These are phyloP conservation scores for Kluyveromyces wickerhamii DNA, from an alignment of 805 yeast species.

Conservation along the genomic window DNA sequence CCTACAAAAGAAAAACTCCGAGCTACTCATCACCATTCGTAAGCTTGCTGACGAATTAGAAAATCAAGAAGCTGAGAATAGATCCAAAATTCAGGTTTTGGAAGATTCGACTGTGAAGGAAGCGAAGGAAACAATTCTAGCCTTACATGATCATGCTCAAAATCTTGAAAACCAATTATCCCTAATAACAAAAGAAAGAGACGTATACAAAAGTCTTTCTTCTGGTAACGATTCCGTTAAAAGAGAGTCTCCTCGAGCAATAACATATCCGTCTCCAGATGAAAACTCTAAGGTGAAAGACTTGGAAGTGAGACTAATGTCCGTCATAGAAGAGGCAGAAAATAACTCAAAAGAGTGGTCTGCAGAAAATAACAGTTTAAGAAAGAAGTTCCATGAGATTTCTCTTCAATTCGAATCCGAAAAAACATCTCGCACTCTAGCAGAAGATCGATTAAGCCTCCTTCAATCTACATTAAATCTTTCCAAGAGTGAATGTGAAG, in stretches of 20 bases:
- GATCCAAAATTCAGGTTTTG: slow-evolving; percentile 7
- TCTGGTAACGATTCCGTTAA: background rate
- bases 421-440: slow-evolving; percentile 44
- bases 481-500: slow-evolving; percentile 38
- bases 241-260: background rate
- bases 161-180: slow-evolving; percentile 43
- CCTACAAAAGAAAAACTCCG: slow-evolving; percentile 66
- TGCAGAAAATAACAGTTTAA: slow-evolving; percentile 34
- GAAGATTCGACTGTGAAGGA: slow-evolving; percentile 48
- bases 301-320: slow-evolving; percentile 18
- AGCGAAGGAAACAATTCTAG: slow-evolving; percentile 60
- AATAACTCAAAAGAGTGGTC: slow-evolving; percentile 43
- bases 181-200: slow-evolving; percentile 58
- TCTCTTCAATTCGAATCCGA: slow-evolving; percentile 45
- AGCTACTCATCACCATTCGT: slow-evolving; percentile 60
- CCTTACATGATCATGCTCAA: slow-evolving; percentile 51
- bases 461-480: slow-evolving; percentile 34
- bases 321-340: slow-evolving; percentile 30
- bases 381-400: slow-evolving; percentile 38
- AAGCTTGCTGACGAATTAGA: slow-evolving; percentile 68
- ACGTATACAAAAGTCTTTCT: slow-evolving; percentile 41
- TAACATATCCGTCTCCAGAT: slow-evolving; percentile 1
- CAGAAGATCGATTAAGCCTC: slow-evolving; percentile 43
- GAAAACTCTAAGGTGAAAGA: slow-evolving; percentile 24
- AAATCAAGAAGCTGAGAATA: slow-evolving; percentile 41